Conservation (phyloP, 148 eudicot genomes). For the Silene uniflora region DNA sequence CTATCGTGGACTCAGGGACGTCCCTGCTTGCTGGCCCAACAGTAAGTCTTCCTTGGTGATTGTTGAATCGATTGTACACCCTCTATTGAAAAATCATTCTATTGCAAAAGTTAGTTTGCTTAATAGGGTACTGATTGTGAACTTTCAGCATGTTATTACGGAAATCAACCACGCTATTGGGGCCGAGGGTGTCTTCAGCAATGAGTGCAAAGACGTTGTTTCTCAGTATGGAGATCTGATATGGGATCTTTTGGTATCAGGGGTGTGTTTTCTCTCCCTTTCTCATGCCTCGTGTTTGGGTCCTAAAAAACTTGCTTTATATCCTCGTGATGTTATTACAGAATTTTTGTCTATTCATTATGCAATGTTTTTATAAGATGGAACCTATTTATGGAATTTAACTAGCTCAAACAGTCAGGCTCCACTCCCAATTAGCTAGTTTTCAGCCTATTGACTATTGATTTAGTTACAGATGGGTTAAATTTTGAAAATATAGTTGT, state of each 20-base stretch:
- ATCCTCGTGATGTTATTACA: no score
- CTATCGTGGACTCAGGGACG: constrained; percentile 85
- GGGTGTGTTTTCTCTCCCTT: constrained; percentile 44
- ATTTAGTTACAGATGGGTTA: no score
- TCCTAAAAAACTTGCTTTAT: not conserved
- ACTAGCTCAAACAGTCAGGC: no score
- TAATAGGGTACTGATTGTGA: not conserved
- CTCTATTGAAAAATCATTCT: not conserved
- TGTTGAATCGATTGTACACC: not conserved
- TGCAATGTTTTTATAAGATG: not conserved
- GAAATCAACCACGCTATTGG: constrained; percentile 89
- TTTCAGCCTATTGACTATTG: no score
- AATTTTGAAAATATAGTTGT: no score
- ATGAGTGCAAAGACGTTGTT: constrained; percentile 62
- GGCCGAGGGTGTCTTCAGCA: constrained; percentile 67
- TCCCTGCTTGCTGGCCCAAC: constrained; percentile 87
- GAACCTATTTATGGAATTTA: not conserved
- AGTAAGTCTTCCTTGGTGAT: constrained; percentile 32
- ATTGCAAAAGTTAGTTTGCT: not conserved
- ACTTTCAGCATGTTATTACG: constrained; percentile 55
- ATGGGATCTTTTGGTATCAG: constrained; percentile 69
- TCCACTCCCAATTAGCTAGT: no score
- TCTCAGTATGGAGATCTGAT: constrained; percentile 69
- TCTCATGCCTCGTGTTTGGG: not conserved
- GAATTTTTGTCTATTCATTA: not conserved